These are phyloP conservation scores for Ligustrum vulgare DNA, from an alignment of 257 asterid genomes.

Conservation along the genomic window DNA sequence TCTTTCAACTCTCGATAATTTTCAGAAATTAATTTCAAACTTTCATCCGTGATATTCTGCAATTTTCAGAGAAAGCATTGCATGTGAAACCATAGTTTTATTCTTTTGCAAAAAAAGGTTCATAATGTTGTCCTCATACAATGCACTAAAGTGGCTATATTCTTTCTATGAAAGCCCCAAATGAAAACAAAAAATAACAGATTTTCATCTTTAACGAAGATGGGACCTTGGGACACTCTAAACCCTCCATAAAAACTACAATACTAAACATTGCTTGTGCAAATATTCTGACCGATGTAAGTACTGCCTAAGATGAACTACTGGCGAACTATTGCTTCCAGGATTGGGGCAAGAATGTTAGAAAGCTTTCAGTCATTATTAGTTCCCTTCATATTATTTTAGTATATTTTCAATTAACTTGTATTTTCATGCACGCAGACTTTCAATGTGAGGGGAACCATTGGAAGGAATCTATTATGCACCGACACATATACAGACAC, in stretches of 20 bases:
- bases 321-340: background rate
- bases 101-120: background rate
- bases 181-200: background rate
- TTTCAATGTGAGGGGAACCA: background rate
- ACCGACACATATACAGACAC: too few species aligned
- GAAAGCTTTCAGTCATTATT: background rate
- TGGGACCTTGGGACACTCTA: background rate
- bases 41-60: constrained; percentile 79
- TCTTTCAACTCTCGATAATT: constrained; percentile 60
- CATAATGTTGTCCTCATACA: background rate
- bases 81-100: constrained; percentile 28
- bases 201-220: background rate
- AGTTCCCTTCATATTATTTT: background rate
- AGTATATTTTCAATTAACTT: background rate
- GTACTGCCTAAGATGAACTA: background rate
- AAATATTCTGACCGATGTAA: background rate
- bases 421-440: background rate
- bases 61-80: constrained; percentile 30
- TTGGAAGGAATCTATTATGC: background rate
- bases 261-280: background rate
- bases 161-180: background rate
- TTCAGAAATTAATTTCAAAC: constrained; percentile 65
- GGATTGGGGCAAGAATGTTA: background rate
- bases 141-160: background rate
- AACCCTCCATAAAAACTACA: background rate